Base-by-base conservation (phyloP, 75 land plant genomes). In the Pinus albicaulis region DNA sequence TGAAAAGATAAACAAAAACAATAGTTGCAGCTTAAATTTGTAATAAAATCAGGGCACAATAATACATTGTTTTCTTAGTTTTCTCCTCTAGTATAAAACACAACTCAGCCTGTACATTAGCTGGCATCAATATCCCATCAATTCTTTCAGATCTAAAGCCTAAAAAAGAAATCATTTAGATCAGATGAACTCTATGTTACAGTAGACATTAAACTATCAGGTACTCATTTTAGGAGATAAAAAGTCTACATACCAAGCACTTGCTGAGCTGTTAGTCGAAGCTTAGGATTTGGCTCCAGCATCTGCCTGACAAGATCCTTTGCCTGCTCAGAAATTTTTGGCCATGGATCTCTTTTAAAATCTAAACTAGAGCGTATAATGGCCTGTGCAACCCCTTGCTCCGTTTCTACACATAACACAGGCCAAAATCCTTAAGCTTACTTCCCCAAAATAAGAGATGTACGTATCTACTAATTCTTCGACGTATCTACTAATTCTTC, bases 301-400 rank as follows among this genome's bases (percentile, higher is more conserved):
- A 93, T 93, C 63, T 80, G 76, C 82, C 77, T 87, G 66, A 93
- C 93, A 56, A 92, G 89, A 22, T 88, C 84, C 64, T 92, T 92
- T 56, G 94, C 94, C 71, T 82, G 80, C 12, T 87, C 92, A 74
- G 94, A 92, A 76, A 92, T 88, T 71, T 80, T 87, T 19, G 94
- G 90, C 94, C 94, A 92, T 70, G 94, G 94, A 62, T 92, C 92
- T 71, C 92, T 84, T 58, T 66, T 85, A 71, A 92, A 92, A 77
- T 92, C 88, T 28, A 92, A 24, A 65, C 38, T 62, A 41, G 88
- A 89, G 17, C 92, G 86, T 71, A 92, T 86, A 79, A 92, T 92
- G 52, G 94, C 92, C 63, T 89, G 92, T 34, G 96, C 96, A 52
- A 92, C 90, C 14, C 94, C 94, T 81, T 92, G 98, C 66, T 95